Evolutionary conservation across 768 basidiomycete species (phyloP).

Genomic region (Clitopilus hobsonii): DNA sequence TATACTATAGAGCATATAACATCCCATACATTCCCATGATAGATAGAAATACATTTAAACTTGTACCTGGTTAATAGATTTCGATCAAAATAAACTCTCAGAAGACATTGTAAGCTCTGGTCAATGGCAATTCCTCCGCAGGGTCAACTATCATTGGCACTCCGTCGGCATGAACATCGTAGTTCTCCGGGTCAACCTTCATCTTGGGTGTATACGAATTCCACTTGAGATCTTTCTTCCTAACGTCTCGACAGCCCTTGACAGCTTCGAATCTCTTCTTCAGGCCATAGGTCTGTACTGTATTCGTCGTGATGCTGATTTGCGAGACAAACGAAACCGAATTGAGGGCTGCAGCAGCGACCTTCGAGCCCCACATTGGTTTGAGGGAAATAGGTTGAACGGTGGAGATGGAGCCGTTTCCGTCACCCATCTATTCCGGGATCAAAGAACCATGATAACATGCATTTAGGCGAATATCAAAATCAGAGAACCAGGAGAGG

Average conservation of each 20-base stretch:
- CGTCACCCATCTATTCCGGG: constrained; percentile 98
- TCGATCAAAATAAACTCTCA: too few species aligned
- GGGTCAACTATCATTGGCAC: constrained; percentile 72
- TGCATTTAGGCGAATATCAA: too few species aligned
- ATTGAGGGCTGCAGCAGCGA: constrained; percentile 75
- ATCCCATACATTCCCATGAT: constrained; percentile 1
- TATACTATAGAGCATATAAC: background rate
- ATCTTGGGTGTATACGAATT: constrained; percentile 81
- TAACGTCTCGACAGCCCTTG: constrained; percentile 64
- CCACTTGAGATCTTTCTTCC: constrained; percentile 92
- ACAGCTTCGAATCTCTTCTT: constrained; percentile 75
- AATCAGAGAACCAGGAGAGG: too few species aligned
- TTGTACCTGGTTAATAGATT: too few species aligned
- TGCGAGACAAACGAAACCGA: constrained; percentile 86
- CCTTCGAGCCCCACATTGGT: constrained; percentile 91
- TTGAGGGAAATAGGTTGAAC: constrained; percentile 85
- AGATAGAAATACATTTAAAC: constrained; percentile 1
- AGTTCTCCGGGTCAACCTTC: constrained; percentile 88
- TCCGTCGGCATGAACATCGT: constrained; percentile 82
- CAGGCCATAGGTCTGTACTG: constrained; percentile 62
- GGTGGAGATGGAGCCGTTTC: constrained; percentile 93
- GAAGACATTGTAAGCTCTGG: constrained; percentile 76
- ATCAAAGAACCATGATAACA: too few species aligned
- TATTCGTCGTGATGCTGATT: constrained; percentile 55
- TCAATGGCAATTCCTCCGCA: constrained; percentile 64